Base-by-base conservation (phyloP, 2,329 filamentous ascomycete species). In the Talaromyces sp. region DNA sequence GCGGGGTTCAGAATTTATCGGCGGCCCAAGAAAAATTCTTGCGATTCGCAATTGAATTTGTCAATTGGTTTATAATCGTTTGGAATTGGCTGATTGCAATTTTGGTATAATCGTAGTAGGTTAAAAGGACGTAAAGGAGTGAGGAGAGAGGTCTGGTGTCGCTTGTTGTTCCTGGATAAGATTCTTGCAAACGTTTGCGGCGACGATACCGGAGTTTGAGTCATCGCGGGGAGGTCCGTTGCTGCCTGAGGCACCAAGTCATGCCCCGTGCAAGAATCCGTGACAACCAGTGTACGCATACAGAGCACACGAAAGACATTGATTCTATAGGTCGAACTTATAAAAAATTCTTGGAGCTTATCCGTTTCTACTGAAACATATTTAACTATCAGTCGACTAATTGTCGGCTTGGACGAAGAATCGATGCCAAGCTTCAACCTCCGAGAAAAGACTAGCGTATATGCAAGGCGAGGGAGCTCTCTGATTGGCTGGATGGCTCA, bases 301-400 rank as follows among this genome's bases (percentile, higher is more conserved):
- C 29, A 56, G 67, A 17, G 66, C 54, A 22, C 40, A 54, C 0
- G 84, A 83, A 43, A 86, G 78, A 10, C n/a, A 11, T 19, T 45
- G 17, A 13, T n/a, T 38, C 36, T 15, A 38, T 38, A 13, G 13
- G 11, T 13, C 11, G 15, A 38, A n/a, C n/a, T n/a, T 38, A 13
- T 15, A 17, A 38, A 13, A 15, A 38, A 2, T 38, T 5, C 17
- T 5, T 17, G 5, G 5, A 15, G 15, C 10, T 10, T 15, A 49
- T 17, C 7, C 2, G 11, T 27, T 27, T 3, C 11, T 49, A 47
- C n/a, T 15, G 22, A 15, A 49, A 5, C 1, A 6, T 27, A 27
- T 49, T 13, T 25, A 29, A 27, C 17, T 31, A 31, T 31, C 10
- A 34, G 29, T n/a, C 17, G 22, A 34, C 29, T 31, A 29, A 27